Base-by-base conservation (phyloP, 139 green algal species). In the Chlorella sp. region DNA sequence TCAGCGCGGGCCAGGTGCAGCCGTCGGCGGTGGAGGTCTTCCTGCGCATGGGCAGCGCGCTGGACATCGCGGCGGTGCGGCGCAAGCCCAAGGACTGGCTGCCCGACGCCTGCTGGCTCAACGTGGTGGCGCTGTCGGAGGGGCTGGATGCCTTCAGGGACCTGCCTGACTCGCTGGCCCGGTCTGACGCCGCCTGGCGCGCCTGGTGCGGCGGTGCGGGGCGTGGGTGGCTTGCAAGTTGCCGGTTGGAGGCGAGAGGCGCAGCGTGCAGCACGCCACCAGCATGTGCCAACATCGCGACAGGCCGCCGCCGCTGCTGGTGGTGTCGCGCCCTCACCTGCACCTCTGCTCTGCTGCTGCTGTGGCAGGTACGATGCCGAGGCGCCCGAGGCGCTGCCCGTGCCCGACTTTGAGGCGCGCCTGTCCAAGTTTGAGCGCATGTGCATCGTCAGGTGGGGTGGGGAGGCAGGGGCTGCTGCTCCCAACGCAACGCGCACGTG, bases 1-100 rank as follows among this genome's bases (percentile, higher is more conserved):
- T 82, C 32, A 73, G 67, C 51, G 28, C 58, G n/a, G 85, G 79
- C 56, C 48, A 80, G 60, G 73, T 92, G 13, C 91, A 89, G 80
- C 44, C 78, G 0, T 79, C 82, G 36, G 95, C 96, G 76, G 83
- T 98, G 69, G 93, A 96, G 78, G 85, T 96, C 3, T 97, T 99
- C 90, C 91, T 99, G 32, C 96, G 97, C 89, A 95, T 96, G 62
- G 96, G 94, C 24, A 92, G 89, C 26, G 94, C 92, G 22, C 88
- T 98, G 87, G 94, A 98, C 91, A 97, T 97, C 83, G 93, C 91
- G 79, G 86, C 64, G 22, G 90, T 92, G 75, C 87, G 84, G 85
- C 97, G 96, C 88, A 98, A 98, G 91, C 94, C 95, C 78, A 98
- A 98, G 89, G 96, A 98, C 67, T 97, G 86, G 85, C 30, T 89